Evolutionary conservation across 1,284 basidiomycete genomes (phyloP).

Genomic region (Amylostereum chailletii): DNA sequence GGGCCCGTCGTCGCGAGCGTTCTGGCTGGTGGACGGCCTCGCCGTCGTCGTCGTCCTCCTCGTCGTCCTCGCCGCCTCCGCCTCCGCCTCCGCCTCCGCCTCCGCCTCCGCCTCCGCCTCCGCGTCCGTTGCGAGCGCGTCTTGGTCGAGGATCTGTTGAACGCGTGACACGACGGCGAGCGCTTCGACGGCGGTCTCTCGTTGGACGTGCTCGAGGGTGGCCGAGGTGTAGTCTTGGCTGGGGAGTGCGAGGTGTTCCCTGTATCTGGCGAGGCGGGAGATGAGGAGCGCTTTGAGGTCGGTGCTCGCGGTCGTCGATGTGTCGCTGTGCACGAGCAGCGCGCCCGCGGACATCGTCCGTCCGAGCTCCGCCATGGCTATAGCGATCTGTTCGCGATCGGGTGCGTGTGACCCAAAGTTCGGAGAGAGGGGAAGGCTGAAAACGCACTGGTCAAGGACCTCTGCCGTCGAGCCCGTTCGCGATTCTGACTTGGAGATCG

Average conservation of each 20-base stretch:
- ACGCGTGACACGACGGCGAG: slow-evolving; percentile 42
- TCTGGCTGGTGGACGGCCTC: not conserved
- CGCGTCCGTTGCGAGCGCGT: slow-evolving; percentile 7
- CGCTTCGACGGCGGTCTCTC: slow-evolving; percentile 48
- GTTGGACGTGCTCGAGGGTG: slow-evolving; percentile 36
- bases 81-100: too few relatives aligned
- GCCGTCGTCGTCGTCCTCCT: slow-evolving; percentile 3
- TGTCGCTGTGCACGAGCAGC: slow-evolving; percentile 9
- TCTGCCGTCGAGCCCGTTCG: not conserved
- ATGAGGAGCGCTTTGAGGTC: slow-evolving; percentile 31
- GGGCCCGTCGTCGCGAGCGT: slow-evolving; percentile 3
- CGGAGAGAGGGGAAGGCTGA: not conserved
- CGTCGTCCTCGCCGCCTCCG: too few relatives aligned
- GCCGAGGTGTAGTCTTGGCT: slow-evolving; percentile 11
- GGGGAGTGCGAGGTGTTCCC: slow-evolving; percentile 20
- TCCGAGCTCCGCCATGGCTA: slow-evolving; percentile 9
- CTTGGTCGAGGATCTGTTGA: slow-evolving; percentile 33
- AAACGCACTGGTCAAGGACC: not conserved
- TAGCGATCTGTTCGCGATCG: not conserved
- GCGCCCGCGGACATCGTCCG: slow-evolving; percentile 7
- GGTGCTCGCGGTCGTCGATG: slow-evolving; percentile 3
- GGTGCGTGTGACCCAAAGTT: not conserved
- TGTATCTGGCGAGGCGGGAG: slow-evolving; percentile 32
- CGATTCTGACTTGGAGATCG: not conserved
- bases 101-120: too few relatives aligned